phyloP scores from a whole-genome alignment of 1,284 basidiomycete genomes.

The Apiotrichum siamense region DNA sequence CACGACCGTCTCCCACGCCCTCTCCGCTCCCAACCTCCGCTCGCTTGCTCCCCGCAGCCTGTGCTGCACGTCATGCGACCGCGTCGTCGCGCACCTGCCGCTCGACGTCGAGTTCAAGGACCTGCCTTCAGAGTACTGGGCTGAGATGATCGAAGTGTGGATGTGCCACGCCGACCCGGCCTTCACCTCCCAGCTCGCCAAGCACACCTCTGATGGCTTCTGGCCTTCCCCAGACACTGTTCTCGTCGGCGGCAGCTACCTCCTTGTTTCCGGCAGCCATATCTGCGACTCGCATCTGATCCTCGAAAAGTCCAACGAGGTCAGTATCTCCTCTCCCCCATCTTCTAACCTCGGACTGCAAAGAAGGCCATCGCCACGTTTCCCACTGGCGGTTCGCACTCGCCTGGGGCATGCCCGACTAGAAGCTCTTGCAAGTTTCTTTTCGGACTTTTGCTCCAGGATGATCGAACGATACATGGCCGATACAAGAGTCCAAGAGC shows the following conservation, averaged over 20 bases:
- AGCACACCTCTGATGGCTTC: conserved; percentile 63
- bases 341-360: conserved; percentile 51
- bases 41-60: conserved; percentile 31
- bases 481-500: conserved; percentile 86
- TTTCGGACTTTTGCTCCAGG: background rate
- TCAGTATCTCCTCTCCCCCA: conserved; percentile 49
- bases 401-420: conserved; percentile 3
- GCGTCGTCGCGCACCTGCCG: conserved; percentile 65
- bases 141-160: conserved; percentile 93
- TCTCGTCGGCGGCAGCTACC: conserved; percentile 77
- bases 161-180: conserved; percentile 93
- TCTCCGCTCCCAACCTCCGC: conserved; percentile 34
- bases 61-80: conserved; percentile 50
- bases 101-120: conserved; percentile 61
- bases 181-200: conserved; percentile 62
- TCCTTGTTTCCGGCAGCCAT: conserved; percentile 63
- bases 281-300: conserved; percentile 57
- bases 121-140: conserved; percentile 91
- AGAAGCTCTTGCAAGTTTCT: conserved; percentile 40
- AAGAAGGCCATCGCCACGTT: conserved; percentile 78
- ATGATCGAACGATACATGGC: conserved; percentile 52
- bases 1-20: conserved; percentile 29
- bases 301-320: conserved; percentile 52
- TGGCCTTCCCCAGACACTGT: conserved; percentile 67
- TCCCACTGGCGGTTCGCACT: conserved; percentile 58